Evolutionary conservation across 352 stramenopile genomes (phyloP).

Genomic region (Thalassiosira tumida): DNA sequence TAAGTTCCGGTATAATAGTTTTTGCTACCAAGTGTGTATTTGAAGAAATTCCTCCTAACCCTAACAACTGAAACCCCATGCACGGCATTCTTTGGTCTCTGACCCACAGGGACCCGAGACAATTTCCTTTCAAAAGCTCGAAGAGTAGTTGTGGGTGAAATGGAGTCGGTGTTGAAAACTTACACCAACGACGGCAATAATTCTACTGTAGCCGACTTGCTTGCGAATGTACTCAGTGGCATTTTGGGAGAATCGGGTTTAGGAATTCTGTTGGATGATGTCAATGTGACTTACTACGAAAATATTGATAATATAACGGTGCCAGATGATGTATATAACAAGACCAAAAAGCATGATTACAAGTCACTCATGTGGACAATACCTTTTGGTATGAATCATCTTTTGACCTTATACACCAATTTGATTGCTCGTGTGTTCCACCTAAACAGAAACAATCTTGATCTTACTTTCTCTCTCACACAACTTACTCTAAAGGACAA

Average conservation of each 20-base stretch:
- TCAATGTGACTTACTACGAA: conserved; percentile 55
- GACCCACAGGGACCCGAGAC: background rate
- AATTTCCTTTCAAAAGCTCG: conserved; percentile 56
- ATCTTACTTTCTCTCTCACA: background rate
- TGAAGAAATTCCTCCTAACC: too few relatives aligned
- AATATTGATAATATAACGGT: conserved; percentile 17
- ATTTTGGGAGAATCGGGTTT: background rate
- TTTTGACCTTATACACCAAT: too few relatives aligned
- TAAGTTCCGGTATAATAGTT: too few relatives aligned
- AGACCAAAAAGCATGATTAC: conserved; percentile 39
- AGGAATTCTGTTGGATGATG: background rate
- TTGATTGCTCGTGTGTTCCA: too few relatives aligned
- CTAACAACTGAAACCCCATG: too few relatives aligned
- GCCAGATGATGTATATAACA: background rate
- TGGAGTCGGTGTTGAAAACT: conserved; percentile 49
- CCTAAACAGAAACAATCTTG: too few relatives aligned
- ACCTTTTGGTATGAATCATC: conserved; percentile 68
- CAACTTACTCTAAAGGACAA: conserved; percentile 49
- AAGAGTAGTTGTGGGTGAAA: conserved; percentile 41
- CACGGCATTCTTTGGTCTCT: background rate
- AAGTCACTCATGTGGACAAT: conserved; percentile 75
- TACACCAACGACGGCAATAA: conserved; percentile 32
- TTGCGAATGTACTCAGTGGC: conserved; percentile 38
- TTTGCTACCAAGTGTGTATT: too few relatives aligned
- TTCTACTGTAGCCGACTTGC: conserved; percentile 55